These are phyloP conservation scores for Penicillium psychrosexuale DNA, from an alignment of 2,329 filamentous ascomycete species.

Conservation along the genomic window DNA sequence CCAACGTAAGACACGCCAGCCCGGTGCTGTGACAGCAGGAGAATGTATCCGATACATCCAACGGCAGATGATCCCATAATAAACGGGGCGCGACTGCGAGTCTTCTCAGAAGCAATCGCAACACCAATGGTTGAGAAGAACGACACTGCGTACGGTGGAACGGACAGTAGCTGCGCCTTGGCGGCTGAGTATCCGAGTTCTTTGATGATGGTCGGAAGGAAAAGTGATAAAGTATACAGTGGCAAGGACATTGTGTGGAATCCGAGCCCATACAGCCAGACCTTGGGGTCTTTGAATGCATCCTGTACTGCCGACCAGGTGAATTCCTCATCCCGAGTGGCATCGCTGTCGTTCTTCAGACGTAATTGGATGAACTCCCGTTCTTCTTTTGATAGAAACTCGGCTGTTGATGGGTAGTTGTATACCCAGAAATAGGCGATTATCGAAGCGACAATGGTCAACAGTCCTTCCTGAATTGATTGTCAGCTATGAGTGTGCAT, in stretches of 20 bases:
- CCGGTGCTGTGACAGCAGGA: slow-evolving; percentile 54
- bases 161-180: slow-evolving; percentile 54
- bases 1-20: slow-evolving; percentile 32
- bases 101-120: slow-evolving; percentile 56
- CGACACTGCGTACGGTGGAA: slow-evolving; percentile 63
- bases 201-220: slow-evolving; percentile 46
- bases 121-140: slow-evolving; percentile 58
- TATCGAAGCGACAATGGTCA: slow-evolving; percentile 58
- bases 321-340: slow-evolving; percentile 66
- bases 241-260: slow-evolving; percentile 57
- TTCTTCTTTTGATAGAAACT: slow-evolving; percentile 49
- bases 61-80: slow-evolving; percentile 58
- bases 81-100: slow-evolving; percentile 59
- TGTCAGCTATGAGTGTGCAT: not conserved
- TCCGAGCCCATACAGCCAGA: slow-evolving; percentile 21
- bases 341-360: slow-evolving; percentile 65
- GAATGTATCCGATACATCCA: slow-evolving; percentile 61
- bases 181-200: slow-evolving; percentile 43
- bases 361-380: slow-evolving; percentile 59
- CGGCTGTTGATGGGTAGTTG: slow-evolving; percentile 44
- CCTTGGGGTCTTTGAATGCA: slow-evolving; percentile 56
- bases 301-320: slow-evolving; percentile 63
- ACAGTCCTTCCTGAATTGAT: slow-evolving; percentile 58
- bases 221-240: slow-evolving; percentile 41
- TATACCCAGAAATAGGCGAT: slow-evolving; percentile 42